phyloP scores from a whole-genome alignment of 345 rosid species.

The Brassica juncea region DNA sequence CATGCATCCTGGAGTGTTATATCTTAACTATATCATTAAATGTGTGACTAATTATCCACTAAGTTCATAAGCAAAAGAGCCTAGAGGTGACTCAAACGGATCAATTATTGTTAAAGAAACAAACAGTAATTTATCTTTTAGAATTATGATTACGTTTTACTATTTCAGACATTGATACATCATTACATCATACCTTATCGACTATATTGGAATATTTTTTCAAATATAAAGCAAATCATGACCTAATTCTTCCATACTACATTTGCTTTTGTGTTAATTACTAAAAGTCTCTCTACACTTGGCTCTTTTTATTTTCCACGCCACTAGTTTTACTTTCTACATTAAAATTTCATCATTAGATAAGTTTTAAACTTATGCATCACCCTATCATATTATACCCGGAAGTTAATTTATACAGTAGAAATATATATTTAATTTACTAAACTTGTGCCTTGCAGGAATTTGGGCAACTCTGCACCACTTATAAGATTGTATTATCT shows the following conservation, averaged over 20 bases:
- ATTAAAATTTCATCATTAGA: conserved; percentile 19
- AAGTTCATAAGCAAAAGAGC: conserved; percentile 5
- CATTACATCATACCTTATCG: conserved; percentile 29
- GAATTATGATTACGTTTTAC: conserved; percentile 34
- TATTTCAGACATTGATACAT: conserved; percentile 23
- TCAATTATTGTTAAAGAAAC: conserved; percentile 19
- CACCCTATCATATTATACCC: conserved; percentile 20
- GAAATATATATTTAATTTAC: conserved; percentile 2
- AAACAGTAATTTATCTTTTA: conserved; percentile 18
- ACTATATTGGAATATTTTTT: background rate
- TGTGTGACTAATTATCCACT: conserved; percentile 32
- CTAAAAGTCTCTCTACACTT: conserved; percentile 13
- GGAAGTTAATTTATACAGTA: background rate
- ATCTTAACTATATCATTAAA: background rate
- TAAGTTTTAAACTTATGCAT: conserved; percentile 22
- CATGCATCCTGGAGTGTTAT: background rate
- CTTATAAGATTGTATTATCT: conserved; percentile 14
- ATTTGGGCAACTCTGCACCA: conserved; percentile 31
- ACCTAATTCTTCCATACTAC: conserved; percentile 39
- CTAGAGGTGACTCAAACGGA: conserved; percentile 21
- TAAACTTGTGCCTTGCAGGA: background rate
- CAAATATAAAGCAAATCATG: conserved; percentile 28
- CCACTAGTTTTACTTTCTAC: conserved; percentile 36
- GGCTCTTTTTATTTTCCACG: conserved; percentile 22
- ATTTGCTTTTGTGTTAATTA: conserved; percentile 7